Base-by-base conservation (phyloP, 2,329 filamentous ascomycete species). In the Claviceps sorghi region DNA sequence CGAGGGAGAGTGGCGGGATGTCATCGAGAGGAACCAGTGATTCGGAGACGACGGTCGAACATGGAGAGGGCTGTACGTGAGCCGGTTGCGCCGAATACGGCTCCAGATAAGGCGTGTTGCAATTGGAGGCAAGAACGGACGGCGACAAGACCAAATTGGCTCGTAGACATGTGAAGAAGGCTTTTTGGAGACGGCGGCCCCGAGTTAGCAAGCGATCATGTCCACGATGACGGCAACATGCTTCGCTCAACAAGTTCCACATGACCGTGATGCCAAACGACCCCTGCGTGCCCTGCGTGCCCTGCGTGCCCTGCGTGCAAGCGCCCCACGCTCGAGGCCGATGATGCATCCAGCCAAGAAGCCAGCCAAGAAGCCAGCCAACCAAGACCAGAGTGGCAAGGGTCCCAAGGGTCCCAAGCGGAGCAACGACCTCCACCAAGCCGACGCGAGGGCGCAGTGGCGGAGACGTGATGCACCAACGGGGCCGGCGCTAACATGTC, bases 81-180 rank as follows among this genome's bases (percentile, higher is more conserved):
- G 57, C 67, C 67, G 57, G 38, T 58, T 60, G 32, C 51, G 57
- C 26, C 51, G 59, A 54, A 53, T 73, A 68, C 58, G 83, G 73
- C 67, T 77, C 70, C 63, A 83, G 70, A 60, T 78, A 75, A 21
- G 83, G 83, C 26, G 84, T 86, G 55, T 78, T 83, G 52, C 75
- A 73, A 55, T 79, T 75, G 48, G 83, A 83, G 45, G 82, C 78
- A 57, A 84, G 68, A 53, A 80, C 70, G 56, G 74, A 81, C 46
- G 73, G 72, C 50, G 74, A 76, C 53, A 91, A 80, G 60, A 83
- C 82, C 52, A 93, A 78, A 63, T 93, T 93, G 57, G 85, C 85
- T 59, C 86, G 82, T 17, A 93, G 76, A 59, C 88, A 91, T 52
- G 82, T 84, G 68, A 93, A 84, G 72, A 93, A 93, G 29, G 86